Conservation (phyloP, 768 basidiomycete species). For the Ramaria rubella region DNA sequence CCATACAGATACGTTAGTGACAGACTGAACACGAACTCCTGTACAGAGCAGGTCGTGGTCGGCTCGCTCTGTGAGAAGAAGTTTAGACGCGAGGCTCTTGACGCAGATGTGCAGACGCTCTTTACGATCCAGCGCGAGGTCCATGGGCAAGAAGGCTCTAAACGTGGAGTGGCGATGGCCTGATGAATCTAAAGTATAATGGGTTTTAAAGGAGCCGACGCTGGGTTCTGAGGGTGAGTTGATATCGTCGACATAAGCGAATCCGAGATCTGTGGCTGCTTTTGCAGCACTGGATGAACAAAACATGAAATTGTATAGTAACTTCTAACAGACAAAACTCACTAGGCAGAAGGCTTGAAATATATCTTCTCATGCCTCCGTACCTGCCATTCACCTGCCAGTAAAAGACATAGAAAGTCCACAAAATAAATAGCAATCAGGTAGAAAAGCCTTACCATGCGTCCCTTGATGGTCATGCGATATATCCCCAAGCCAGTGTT, state of each 20-base stretch:
- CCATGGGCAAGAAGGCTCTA: neutral
- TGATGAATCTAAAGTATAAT: neutral
- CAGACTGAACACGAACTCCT: too few species aligned
- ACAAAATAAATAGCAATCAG: neutral
- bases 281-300: neutral
- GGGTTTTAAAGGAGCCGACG: neutral
- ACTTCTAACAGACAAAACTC: too few species aligned
- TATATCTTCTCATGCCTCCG: too few species aligned
- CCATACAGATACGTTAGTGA: too few species aligned
- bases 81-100: neutral
- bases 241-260: neutral
- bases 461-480: neutral
- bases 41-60: too few species aligned
- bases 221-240: neutral
- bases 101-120: neutral
- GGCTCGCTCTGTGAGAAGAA: neutral
- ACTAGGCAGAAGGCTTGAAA: too few species aligned
- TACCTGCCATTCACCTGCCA: too few species aligned
- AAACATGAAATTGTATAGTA: neutral
- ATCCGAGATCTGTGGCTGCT: neutral
- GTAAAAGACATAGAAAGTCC: neutral
- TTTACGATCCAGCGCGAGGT: neutral
- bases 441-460: neutral
- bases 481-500: slow-evolving; percentile 10
- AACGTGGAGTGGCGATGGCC: neutral